phyloP scores from a whole-genome alignment of 2,329 filamentous ascomycete genomes.

The Fusarium sterilihyphosum region DNA sequence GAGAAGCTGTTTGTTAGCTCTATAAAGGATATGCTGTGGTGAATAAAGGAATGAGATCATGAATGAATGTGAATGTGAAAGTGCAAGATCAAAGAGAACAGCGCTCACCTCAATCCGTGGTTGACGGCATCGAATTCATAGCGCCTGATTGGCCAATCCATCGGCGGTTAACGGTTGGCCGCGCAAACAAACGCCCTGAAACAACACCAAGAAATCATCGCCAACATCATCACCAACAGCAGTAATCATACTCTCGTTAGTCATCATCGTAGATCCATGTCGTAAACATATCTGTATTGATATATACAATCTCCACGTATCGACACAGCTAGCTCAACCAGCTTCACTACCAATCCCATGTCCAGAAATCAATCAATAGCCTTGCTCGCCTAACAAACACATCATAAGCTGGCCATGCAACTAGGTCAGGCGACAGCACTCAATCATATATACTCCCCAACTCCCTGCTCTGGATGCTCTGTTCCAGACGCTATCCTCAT shows the following conservation, averaged over 20 bases:
- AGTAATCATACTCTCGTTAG: background rate
- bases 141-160: constrained; percentile 6
- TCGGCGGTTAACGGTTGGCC: constrained; percentile 12
- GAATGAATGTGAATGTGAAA: background rate
- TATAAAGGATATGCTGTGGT: background rate
- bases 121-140: background rate
- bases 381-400: constrained; percentile 31
- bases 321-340: constrained; percentile 6
- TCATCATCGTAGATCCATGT: constrained; percentile 1
- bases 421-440: constrained; percentile 24
- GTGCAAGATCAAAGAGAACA: background rate
- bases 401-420: constrained; percentile 28
- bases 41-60: background rate
- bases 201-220: background rate
- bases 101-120: background rate
- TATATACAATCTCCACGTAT: constrained; percentile 35
- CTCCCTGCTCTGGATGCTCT: constrained; percentile 29
- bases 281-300: constrained; percentile 35
- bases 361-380: constrained; percentile 36
- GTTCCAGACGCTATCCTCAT: constrained; percentile 26
- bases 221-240: background rate
- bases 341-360: constrained; percentile 16
- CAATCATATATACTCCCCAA: constrained; percentile 37
- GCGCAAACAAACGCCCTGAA: background rate
- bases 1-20: background rate